phyloP scores from a whole-genome alignment of 306 rosid genomes.

The Corylus avellana region DNA sequence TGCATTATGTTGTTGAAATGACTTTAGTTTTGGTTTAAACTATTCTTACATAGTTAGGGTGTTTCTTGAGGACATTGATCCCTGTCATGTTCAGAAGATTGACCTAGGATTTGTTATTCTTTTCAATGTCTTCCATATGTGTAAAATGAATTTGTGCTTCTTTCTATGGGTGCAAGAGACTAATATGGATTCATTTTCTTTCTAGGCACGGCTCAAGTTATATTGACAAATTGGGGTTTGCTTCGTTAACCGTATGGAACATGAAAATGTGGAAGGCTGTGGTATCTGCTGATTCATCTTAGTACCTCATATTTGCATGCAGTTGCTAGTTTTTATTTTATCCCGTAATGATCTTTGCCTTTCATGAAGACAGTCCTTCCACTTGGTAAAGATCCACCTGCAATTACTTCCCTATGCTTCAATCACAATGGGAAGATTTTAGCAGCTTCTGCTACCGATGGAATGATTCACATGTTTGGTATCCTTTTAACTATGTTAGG shows the following conservation, averaged over 20 bases:
- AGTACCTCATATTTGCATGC: constrained; percentile 3
- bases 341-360: constrained; percentile 53
- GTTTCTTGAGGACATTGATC: neutral
- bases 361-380: constrained; percentile 96
- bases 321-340: constrained; percentile 16
- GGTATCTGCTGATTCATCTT: constrained; percentile 61
- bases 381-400: constrained; percentile 97
- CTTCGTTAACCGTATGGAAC: constrained; percentile 93
- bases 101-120: constrained; percentile 7
- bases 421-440: constrained; percentile 96
- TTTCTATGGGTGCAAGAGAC: constrained; percentile 20
- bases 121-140: neutral
- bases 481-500: constrained; percentile 55
- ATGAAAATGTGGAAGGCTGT: constrained; percentile 94
- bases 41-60: neutral
- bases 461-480: constrained; percentile 99
- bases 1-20: constrained; percentile 12
- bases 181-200: constrained; percentile 24
- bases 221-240: constrained; percentile 67
- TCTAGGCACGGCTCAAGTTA: constrained; percentile 64
- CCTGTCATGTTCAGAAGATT: neutral
- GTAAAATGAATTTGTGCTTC: neutral
- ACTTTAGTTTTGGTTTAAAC: neutral
- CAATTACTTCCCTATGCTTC: constrained; percentile 91
- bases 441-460: constrained; percentile 93